Conservation (phyloP, 2,329 filamentous ascomycete genomes). For the Aspergillus glaucus region DNA sequence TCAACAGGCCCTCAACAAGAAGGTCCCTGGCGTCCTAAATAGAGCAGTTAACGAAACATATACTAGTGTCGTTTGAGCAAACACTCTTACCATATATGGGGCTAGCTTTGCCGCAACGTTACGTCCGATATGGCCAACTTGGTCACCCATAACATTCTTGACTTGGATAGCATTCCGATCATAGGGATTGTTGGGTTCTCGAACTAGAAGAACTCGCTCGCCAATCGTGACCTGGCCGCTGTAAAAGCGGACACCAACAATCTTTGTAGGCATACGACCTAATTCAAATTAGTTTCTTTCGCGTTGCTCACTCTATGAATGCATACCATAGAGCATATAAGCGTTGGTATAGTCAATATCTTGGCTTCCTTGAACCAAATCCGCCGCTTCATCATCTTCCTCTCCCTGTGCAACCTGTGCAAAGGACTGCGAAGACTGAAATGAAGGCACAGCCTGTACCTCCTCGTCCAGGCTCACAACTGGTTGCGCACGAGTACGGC, state of each 20-base stretch:
- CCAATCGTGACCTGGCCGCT: slow-evolving; percentile 55
- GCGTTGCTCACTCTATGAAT: neutral
- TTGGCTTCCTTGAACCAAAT: slow-evolving; percentile 27
- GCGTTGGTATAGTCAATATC: slow-evolving; percentile 29
- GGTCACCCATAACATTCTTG: slow-evolving; percentile 65
- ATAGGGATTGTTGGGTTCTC: slow-evolving; percentile 64
- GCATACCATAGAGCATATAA: slow-evolving; percentile 37
- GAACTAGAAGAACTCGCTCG: slow-evolving; percentile 56
- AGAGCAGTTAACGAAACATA: neutral
- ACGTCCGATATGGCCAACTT: slow-evolving; percentile 74
- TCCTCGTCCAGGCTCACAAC: slow-evolving; percentile 19
- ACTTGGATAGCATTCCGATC: slow-evolving; percentile 73
- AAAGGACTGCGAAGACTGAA: slow-evolving; percentile 19
- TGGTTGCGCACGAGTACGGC: slow-evolving; percentile 1
- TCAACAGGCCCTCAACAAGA: slow-evolving; percentile 62
- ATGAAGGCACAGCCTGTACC: slow-evolving; percentile 25
- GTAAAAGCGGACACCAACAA: slow-evolving; percentile 60
- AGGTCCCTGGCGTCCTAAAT: slow-evolving; percentile 52
- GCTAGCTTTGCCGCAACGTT: slow-evolving; percentile 64
- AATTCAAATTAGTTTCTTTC: slow-evolving; percentile 1
- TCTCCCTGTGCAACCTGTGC: slow-evolving; percentile 17
- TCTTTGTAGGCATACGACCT: slow-evolving; percentile 45
- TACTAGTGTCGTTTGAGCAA: neutral
- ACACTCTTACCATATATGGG: slow-evolving; percentile 56
- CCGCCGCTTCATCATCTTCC: slow-evolving; percentile 30